Percentiles rank a stretch among this genome's conserved stretches.
phyloP scores from a whole-genome alignment of 1,284 basidiomycete genomes.

The Anthracocystis panici-leucophaei region DNA sequence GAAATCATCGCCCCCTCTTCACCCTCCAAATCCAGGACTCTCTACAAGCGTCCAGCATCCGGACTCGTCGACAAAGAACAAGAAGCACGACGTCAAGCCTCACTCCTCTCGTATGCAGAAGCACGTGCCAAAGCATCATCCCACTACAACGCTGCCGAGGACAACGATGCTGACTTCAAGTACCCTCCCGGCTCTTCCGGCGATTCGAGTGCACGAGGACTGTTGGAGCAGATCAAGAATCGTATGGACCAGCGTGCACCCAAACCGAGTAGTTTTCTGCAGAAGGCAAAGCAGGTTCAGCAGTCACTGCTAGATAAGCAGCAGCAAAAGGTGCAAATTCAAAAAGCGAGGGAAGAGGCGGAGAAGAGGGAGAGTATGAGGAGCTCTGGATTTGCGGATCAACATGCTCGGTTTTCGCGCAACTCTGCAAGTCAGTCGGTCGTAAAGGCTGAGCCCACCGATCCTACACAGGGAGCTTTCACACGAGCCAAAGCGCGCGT shows the following conservation, averaged over 20 bases:
- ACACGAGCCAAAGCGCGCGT: conserved; percentile 17
- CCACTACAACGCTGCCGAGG: neutral
- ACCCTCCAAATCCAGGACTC: conserved; percentile 18
- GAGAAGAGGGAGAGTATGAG: conserved; percentile 22
- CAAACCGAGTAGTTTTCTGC: conserved; percentile 31
- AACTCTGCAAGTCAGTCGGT: neutral
- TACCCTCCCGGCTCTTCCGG: conserved; percentile 28
- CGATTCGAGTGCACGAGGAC: conserved; percentile 18
- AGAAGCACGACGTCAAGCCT: conserved; percentile 23
- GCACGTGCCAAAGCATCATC: conserved; percentile 25
- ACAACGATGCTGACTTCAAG: conserved; percentile 1
- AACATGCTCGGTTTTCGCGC: neutral
- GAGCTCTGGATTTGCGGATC: conserved; percentile 27
- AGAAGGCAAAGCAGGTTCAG: conserved; percentile 42
- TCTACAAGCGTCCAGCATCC: conserved; percentile 1
- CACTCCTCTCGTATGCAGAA: conserved; percentile 35
- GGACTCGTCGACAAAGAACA: conserved; percentile 14
- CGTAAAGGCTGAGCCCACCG: neutral
- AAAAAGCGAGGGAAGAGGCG: conserved; percentile 22
- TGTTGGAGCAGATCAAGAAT: conserved; percentile 40
- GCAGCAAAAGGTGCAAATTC: conserved; percentile 11
- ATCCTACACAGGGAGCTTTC: conserved; percentile 14
- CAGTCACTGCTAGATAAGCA: conserved; percentile 46
- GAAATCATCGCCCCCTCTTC: conserved; percentile 32
- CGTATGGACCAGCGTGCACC: conserved; percentile 26